A percentile compares a stretch with the other conserved stretches of the same genome.
Evolutionary conservation across 495 filamentous ascomycete species (phyloP).

Genomic region (Hypomontagnella submonticulosa): DNA sequence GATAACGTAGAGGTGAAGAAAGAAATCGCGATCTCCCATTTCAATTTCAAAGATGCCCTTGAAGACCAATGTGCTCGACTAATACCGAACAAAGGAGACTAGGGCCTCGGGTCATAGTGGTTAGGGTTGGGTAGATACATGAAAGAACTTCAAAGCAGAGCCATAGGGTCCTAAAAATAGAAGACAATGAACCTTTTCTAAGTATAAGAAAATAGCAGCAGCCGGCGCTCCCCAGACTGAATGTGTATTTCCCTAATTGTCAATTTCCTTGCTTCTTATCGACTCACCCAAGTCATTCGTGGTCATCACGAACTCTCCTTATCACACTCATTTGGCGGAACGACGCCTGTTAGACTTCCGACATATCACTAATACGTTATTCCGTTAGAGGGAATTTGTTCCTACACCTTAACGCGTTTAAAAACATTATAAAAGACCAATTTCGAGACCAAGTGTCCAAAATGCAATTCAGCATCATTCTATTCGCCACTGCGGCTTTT

Average conservation of each 20-base stretch:
- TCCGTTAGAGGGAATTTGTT: background rate
- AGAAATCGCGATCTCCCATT: background rate
- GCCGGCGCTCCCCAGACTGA: background rate
- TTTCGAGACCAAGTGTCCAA: background rate
- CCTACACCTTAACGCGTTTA: background rate
- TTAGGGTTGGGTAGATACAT: too few relatives aligned
- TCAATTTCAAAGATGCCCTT: background rate
- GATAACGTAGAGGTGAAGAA: background rate
- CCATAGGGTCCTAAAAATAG: too few relatives aligned
- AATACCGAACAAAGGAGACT: background rate
- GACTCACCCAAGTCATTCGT: conserved; percentile 41
- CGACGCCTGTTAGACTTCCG: conserved; percentile 1
- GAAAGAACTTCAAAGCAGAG: too few relatives aligned
- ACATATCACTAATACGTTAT: background rate
- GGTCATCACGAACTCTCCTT: conserved; percentile 31
- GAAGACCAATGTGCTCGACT: background rate
- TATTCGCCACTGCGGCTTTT: conserved; percentile 26
- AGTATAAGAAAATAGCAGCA: conserved; percentile 20
- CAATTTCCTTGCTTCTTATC: conserved; percentile 28
- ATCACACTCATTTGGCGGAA: conserved; percentile 34
- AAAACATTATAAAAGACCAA: background rate
- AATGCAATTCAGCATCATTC: conserved; percentile 40
- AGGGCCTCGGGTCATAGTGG: background rate
- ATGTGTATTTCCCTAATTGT: background rate
- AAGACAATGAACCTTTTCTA: conserved; percentile 10